Conservation (phyloP, 1,284 basidiomycete species). For the Phaffia rhodozyma region DNA sequence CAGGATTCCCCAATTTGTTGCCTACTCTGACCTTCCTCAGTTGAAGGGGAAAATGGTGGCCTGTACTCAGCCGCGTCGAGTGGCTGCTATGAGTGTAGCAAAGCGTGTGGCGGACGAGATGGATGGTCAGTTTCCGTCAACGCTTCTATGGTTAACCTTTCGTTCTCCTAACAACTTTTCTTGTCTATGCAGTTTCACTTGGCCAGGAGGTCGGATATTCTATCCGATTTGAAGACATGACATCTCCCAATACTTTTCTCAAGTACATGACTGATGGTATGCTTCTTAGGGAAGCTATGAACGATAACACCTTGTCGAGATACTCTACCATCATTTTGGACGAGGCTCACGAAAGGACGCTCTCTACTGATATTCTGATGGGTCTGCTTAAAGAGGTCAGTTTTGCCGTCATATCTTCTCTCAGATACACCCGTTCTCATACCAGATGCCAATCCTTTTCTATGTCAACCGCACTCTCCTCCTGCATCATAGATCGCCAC, state of each 20-base stretch:
- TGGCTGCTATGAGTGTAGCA: slow-evolving; percentile 95
- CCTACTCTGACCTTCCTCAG: slow-evolving; percentile 83
- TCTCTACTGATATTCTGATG: slow-evolving; percentile 98
- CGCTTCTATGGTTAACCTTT: neutral
- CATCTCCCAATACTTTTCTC: slow-evolving; percentile 74
- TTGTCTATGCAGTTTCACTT: slow-evolving; percentile 52
- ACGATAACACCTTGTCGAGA: slow-evolving; percentile 73
- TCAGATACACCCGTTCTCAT: neutral
- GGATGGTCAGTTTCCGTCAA: slow-evolving; percentile 55
- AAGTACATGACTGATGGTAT: slow-evolving; percentile 99
- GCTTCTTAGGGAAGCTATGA: slow-evolving; percentile 93
- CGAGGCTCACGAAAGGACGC: slow-evolving; percentile 95
- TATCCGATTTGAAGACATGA: slow-evolving; percentile 98
- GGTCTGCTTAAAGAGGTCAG: slow-evolving; percentile 55
- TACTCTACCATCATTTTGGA: slow-evolving; percentile 98
- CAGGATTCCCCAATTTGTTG: slow-evolving; percentile 87
- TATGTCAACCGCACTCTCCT: neutral
- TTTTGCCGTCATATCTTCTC: neutral
- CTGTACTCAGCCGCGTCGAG: slow-evolving; percentile 92
- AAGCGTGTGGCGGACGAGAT: slow-evolving; percentile 98
- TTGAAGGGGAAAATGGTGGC: slow-evolving; percentile 81
- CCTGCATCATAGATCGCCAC: slow-evolving; percentile 49
- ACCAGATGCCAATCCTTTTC: neutral
- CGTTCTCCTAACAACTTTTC: neutral
- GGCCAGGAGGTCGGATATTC: slow-evolving; percentile 95